phyloP scores from a whole-genome alignment of 345 rosid genomes.

The Trapa bicornis region DNA sequence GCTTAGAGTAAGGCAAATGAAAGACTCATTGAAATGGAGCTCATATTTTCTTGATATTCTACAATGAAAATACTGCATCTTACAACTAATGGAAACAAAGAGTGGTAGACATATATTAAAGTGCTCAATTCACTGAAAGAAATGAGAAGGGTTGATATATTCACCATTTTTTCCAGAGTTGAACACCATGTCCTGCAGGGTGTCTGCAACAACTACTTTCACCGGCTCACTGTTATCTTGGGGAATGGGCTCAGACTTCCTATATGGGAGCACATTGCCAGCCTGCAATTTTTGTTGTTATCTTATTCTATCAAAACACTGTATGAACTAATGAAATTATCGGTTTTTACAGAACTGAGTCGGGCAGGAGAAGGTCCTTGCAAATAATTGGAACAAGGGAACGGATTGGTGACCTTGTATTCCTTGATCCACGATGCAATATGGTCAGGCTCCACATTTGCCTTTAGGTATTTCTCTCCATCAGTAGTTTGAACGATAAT shows the following conservation, averaged over 20 bases:
- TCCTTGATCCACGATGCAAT: slow-evolving; percentile 82
- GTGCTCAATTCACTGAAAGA: neutral
- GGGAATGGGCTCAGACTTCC: slow-evolving; percentile 82
- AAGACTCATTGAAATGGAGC: neutral
- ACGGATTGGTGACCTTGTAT: slow-evolving; percentile 42
- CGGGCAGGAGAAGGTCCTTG: too few species aligned
- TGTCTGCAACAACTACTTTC: slow-evolving; percentile 87
- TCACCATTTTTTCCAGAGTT: slow-evolving; percentile 83
- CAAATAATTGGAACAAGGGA: neutral
- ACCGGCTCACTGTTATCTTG: slow-evolving; percentile 73
- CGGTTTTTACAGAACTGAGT: neutral
- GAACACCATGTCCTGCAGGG: slow-evolving; percentile 51
- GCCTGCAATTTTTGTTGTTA: slow-evolving; percentile 35
- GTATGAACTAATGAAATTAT: neutral
- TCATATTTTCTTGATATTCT: too few species aligned
- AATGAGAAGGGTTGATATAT: slow-evolving; percentile 4
- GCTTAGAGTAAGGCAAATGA: neutral
- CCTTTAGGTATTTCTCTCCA: slow-evolving; percentile 65
- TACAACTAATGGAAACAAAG: neutral
- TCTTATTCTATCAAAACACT: neutral
- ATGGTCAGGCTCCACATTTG: slow-evolving; percentile 49
- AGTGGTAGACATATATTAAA: neutral
- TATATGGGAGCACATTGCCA: slow-evolving; percentile 55
- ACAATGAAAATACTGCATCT: neutral
- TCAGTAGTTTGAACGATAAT: slow-evolving; percentile 55